These are phyloP conservation scores for Opeltia flavorubescens DNA, from an alignment of 495 filamentous ascomycete species.

Conservation along the genomic window DNA sequence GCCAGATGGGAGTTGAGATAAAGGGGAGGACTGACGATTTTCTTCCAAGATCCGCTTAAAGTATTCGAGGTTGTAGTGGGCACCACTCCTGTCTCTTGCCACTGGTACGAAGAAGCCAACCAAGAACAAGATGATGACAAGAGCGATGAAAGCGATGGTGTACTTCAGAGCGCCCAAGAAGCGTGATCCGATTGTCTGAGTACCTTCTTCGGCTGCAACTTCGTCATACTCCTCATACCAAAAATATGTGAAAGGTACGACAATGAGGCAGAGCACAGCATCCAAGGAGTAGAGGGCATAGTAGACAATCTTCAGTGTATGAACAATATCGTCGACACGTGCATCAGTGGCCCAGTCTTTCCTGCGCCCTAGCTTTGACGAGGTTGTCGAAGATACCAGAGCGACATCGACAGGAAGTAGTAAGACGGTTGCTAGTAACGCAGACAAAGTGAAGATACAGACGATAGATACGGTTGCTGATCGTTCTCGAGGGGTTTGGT, in stretches of 20 bases:
- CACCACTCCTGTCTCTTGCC: conserved; percentile 40
- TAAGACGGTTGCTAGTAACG: conserved; percentile 81
- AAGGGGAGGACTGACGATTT: conserved; percentile 44
- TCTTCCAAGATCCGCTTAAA: conserved; percentile 70
- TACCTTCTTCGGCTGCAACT: conserved; percentile 61
- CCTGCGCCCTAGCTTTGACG: conserved; percentile 59
- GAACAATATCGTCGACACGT: conserved; percentile 58
- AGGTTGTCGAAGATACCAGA: conserved; percentile 76
- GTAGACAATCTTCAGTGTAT: conserved; percentile 75
- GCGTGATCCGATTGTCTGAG: conserved; percentile 50
- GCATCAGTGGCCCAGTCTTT: conserved; percentile 88
- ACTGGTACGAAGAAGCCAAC: conserved; percentile 88
- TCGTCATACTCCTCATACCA: conserved; percentile 96
- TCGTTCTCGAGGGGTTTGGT: conserved; percentile 78
- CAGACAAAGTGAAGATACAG: conserved; percentile 70
- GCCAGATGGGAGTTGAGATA: background rate
- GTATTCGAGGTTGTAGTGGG: conserved; percentile 68
- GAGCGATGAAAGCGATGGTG: conserved; percentile 65
- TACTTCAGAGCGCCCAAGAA: conserved; percentile 83
- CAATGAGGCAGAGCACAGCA: conserved; percentile 75
- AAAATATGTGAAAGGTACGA: conserved; percentile 94
- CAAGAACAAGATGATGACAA: conserved; percentile 72
- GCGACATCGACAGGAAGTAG: conserved; percentile 93
- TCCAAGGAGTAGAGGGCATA: conserved; percentile 87
- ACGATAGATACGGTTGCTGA: conserved; percentile 66